These are phyloP conservation scores for Cymbopogon flexuosus DNA, from an alignment of 202 grass and related monocot species.

Conservation along the genomic window DNA sequence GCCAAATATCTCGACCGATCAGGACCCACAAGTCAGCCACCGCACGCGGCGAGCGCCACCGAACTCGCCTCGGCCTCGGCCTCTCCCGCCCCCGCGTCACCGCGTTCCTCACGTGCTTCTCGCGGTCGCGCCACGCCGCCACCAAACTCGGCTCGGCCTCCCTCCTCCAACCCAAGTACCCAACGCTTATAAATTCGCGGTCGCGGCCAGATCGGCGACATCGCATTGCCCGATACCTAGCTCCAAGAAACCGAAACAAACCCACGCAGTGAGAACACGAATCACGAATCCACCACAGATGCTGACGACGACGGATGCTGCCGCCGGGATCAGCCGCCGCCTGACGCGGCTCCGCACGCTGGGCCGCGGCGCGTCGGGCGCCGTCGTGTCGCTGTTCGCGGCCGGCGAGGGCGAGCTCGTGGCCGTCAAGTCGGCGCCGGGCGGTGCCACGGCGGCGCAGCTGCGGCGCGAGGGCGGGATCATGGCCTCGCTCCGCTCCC, in stretches of 20 bases:
- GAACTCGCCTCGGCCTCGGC: background rate
- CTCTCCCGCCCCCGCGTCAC: background rate
- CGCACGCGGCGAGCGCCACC: background rate
- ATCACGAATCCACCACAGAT: background rate
- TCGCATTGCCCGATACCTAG: background rate
- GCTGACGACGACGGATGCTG: background rate
- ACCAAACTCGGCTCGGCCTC: background rate
- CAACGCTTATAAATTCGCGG: slow-evolving; percentile 30
- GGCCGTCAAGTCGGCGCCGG: too few species aligned
- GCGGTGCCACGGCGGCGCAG: too few species aligned
- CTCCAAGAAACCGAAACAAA: slow-evolving; percentile 8
- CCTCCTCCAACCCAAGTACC: background rate
- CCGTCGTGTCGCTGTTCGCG: slow-evolving; percentile 43
- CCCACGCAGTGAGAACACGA: background rate
- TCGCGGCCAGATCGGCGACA: background rate
- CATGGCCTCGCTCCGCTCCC: too few species aligned
- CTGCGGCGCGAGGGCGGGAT: too few species aligned
- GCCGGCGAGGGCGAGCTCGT: too few species aligned
- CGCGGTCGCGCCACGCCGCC: background rate
- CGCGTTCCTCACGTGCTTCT: slow-evolving; percentile 35
- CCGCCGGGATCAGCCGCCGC: background rate
- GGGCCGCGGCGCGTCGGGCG: slow-evolving; percentile 60
- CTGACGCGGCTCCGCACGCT: slow-evolving; percentile 46
- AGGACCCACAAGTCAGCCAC: slow-evolving; percentile 36
- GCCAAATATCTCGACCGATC: slow-evolving; percentile 6